phyloP scores from a whole-genome alignment of 2,329 filamentous ascomycete species.

The Ciborinia camelliae region DNA sequence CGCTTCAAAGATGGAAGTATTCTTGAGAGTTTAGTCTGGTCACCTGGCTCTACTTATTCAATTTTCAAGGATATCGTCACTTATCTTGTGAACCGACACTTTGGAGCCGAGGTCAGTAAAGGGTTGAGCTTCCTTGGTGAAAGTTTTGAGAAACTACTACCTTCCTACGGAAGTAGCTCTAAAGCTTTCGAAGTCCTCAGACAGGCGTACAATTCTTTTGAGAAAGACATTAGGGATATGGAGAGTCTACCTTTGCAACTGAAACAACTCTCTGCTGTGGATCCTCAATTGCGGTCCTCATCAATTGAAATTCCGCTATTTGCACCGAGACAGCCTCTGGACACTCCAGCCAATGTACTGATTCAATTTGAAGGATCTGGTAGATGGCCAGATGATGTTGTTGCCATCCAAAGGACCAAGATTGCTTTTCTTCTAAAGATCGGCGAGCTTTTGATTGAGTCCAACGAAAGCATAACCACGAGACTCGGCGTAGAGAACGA shows the following conservation, averaged over 20 bases:
- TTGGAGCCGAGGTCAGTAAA: conserved; percentile 51
- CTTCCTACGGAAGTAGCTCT: conserved; percentile 37
- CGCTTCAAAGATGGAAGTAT: conserved; percentile 96
- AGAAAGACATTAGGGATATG: conserved; percentile 71
- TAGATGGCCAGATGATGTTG: conserved; percentile 89
- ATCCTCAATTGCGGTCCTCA: conserved; percentile 70
- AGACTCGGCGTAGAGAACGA: conserved; percentile 80
- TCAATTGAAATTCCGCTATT: conserved; percentile 55
- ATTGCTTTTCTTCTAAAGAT: conserved; percentile 76
- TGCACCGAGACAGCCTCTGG: conserved; percentile 39
- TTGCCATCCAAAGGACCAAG: conserved; percentile 90
- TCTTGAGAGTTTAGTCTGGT: conserved; percentile 87
- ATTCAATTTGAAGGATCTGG: conserved; percentile 91
- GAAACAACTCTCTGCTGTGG: conserved; percentile 71
- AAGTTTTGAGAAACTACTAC: conserved; percentile 45
- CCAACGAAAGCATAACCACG: conserved; percentile 58
- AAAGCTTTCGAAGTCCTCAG: conserved; percentile 65
- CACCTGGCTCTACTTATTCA: conserved; percentile 54
- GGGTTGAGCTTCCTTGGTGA: conserved; percentile 45
- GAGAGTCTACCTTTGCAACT: conserved; percentile 86
- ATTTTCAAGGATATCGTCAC: conserved; percentile 77
- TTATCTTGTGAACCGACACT: conserved; percentile 67
- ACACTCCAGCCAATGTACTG: conserved; percentile 69
- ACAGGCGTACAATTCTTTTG: conserved; percentile 68
- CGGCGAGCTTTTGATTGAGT: conserved; percentile 59